phyloP scores from a whole-genome alignment of 306 rosid genomes.

The Dryas octopetala region DNA sequence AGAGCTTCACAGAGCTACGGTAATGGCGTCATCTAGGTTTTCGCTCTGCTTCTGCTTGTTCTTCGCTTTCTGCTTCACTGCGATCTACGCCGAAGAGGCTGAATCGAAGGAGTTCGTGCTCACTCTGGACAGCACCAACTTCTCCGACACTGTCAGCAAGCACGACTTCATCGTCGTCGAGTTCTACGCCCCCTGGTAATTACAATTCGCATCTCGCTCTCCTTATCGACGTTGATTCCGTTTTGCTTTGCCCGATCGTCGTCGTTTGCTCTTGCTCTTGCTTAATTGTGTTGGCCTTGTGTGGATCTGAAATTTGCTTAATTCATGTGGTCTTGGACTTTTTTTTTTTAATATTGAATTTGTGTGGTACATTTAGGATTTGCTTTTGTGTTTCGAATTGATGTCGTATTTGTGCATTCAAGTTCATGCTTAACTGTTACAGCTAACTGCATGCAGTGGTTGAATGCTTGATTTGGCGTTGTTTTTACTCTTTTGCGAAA shows the following conservation, averaged over 20 bases:
- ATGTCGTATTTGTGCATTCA: background rate
- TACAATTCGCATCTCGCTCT: background rate
- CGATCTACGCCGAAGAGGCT: conserved; percentile 49
- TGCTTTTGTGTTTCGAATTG: background rate
- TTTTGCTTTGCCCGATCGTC: background rate
- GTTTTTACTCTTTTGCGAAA: background rate
- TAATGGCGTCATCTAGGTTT: conserved; percentile 56
- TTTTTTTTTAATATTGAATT: background rate
- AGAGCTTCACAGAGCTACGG: background rate
- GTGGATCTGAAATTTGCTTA: conserved; percentile 32
- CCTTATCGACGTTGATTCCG: background rate
- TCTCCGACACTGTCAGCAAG: conserved; percentile 66
- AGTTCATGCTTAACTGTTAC: background rate
- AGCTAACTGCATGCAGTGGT: conserved; percentile 21
- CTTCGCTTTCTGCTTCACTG: conserved; percentile 27
- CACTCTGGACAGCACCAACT: conserved; percentile 78
- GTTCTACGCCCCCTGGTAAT: conserved; percentile 90
- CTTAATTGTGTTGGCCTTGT: background rate
- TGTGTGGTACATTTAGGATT: background rate
- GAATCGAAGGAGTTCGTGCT: conserved; percentile 77
- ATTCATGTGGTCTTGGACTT: background rate
- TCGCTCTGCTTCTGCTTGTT: conserved; percentile 32
- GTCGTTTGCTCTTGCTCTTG: background rate
- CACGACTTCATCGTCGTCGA: conserved; percentile 87
- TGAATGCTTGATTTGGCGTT: conserved; percentile 5